These are phyloP conservation scores for Cordyceps tenuipes DNA, from an alignment of 2,329 filamentous ascomycete genomes.

Conservation along the genomic window DNA sequence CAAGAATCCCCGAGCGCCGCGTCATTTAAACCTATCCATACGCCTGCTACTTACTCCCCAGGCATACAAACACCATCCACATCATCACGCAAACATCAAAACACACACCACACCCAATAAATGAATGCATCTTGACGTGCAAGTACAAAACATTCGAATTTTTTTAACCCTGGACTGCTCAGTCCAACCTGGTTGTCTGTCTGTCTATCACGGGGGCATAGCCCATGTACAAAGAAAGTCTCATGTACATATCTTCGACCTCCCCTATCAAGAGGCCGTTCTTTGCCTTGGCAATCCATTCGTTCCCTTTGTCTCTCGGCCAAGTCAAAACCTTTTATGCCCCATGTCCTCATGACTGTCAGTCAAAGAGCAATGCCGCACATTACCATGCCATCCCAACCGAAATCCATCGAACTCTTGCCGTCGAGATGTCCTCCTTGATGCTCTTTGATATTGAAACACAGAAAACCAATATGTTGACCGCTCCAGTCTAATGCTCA, in stretches of 20 bases:
- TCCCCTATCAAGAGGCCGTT: slow-evolving; percentile 20
- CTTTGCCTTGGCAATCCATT: slow-evolving; percentile 18
- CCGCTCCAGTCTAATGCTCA: slow-evolving; percentile 25
- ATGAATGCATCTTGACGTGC: not conserved
- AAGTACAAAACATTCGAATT: slow-evolving; percentile 20
- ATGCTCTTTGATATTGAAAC: slow-evolving; percentile 27
- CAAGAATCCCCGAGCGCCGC: too few species aligned
- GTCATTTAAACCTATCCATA: too few species aligned
- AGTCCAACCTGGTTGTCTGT: slow-evolving; percentile 23
- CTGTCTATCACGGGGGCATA: slow-evolving; percentile 25
- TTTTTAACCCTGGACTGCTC: slow-evolving; percentile 24
- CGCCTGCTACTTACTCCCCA: too few species aligned
- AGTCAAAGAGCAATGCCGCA: slow-evolving; percentile 20
- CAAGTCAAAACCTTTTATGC: slow-evolving; percentile 21
- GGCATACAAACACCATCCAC: not conserved
- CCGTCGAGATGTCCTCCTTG: slow-evolving; percentile 29
- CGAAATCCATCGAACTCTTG: slow-evolving; percentile 29
- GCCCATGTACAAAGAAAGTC: slow-evolving; percentile 15
- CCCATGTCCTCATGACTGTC: slow-evolving; percentile 19
- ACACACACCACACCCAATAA: not conserved
- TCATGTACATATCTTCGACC: slow-evolving; percentile 9
- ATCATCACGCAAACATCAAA: not conserved
- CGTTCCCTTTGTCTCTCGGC: slow-evolving; percentile 19
- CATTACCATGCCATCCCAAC: slow-evolving; percentile 25
- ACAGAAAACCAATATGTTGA: slow-evolving; percentile 27